phyloP scores from a whole-genome alignment of 352 stramenopile genomes.

The Phytophthora fragariaefolia region DNA sequence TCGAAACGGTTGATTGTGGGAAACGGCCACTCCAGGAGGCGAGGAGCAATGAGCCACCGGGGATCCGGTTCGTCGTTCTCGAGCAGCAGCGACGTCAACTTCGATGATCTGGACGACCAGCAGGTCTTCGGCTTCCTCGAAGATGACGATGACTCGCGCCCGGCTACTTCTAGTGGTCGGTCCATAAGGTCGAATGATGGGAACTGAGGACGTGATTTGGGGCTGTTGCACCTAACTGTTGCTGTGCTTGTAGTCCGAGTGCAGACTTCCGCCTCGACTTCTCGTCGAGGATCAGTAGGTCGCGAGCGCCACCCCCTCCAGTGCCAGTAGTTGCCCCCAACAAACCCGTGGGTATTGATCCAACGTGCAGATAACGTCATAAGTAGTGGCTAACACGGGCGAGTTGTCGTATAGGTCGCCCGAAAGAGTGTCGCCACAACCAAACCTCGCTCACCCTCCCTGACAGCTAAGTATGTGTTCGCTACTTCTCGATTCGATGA shows the following conservation, averaged over 20 bases:
- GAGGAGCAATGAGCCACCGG: conserved; percentile 33
- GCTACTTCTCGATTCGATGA: no score
- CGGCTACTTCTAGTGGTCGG: conserved; percentile 14
- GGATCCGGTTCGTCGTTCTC: conserved; percentile 53
- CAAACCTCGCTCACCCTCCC: conserved; percentile 35
- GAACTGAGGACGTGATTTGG: background rate
- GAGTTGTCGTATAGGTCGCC: conserved; percentile 6
- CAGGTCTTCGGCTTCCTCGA: conserved; percentile 65
- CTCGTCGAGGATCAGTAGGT: conserved; percentile 46
- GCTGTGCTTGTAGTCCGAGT: conserved; percentile 17
- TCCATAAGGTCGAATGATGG: conserved; percentile 31
- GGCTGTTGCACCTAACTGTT: background rate
- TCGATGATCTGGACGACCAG: conserved; percentile 65
- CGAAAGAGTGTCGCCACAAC: conserved; percentile 24
- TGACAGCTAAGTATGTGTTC: conserved; percentile 26
- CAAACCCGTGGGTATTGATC: conserved; percentile 26
- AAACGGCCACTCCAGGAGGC: no score
- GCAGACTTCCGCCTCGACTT: conserved; percentile 66
- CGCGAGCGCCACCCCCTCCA: conserved; percentile 12
- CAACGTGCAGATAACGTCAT: background rate
- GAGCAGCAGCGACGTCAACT: conserved; percentile 64
- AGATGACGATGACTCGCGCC: conserved; percentile 42
- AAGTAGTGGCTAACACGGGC: background rate
- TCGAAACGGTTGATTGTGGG: no score
- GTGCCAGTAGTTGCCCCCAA: conserved; percentile 10